These are phyloP conservation scores for Wickerhamomyces rabaulensis DNA, from an alignment of 805 yeast species.

Conservation along the genomic window DNA sequence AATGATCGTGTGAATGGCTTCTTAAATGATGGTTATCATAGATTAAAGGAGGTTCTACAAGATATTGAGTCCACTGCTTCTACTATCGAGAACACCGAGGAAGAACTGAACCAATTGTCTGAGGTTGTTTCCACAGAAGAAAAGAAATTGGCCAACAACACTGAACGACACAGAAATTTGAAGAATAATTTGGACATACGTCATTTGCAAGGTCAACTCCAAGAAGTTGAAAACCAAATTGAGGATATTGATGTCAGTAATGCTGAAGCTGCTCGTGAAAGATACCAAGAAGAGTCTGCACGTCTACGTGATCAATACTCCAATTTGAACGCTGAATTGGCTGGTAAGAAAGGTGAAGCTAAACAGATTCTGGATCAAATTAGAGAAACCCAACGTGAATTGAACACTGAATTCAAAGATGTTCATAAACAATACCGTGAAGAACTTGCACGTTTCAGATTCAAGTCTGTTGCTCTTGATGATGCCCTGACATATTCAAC, in stretches of 20 bases:
- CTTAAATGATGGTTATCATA: background rate
- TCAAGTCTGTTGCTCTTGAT: constrained; percentile 68
- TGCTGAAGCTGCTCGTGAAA: constrained; percentile 56
- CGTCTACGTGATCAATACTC: constrained; percentile 46
- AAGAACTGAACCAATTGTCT: constrained; percentile 23
- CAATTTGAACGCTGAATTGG: constrained; percentile 54
- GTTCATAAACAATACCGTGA: constrained; percentile 58
- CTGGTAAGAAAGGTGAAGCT: constrained; percentile 80
- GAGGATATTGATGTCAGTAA: constrained; percentile 42
- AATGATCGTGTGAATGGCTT: constrained; percentile 31
- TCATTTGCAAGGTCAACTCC: constrained; percentile 35
- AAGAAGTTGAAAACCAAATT: constrained; percentile 34
- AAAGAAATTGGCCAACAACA: constrained; percentile 47
- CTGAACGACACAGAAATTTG: constrained; percentile 56
- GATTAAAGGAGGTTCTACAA: background rate
- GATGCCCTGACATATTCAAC: constrained; percentile 78
- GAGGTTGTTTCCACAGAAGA: constrained; percentile 30
- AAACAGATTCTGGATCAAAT: constrained; percentile 77
- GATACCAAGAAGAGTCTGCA: constrained; percentile 54
- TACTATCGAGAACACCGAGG: constrained; percentile 21
- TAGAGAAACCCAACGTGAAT: constrained; percentile 46
- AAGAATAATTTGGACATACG: constrained; percentile 60
- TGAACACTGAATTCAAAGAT: constrained; percentile 64
- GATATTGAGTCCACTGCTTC: constrained; percentile 17
- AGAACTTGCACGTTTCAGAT: constrained; percentile 73